A percentile compares a stretch with the other conserved stretches of the same genome.
phyloP scores from a whole-genome alignment of 495 filamentous ascomycete genomes.

The Penicillium cosmopolitanum region DNA sequence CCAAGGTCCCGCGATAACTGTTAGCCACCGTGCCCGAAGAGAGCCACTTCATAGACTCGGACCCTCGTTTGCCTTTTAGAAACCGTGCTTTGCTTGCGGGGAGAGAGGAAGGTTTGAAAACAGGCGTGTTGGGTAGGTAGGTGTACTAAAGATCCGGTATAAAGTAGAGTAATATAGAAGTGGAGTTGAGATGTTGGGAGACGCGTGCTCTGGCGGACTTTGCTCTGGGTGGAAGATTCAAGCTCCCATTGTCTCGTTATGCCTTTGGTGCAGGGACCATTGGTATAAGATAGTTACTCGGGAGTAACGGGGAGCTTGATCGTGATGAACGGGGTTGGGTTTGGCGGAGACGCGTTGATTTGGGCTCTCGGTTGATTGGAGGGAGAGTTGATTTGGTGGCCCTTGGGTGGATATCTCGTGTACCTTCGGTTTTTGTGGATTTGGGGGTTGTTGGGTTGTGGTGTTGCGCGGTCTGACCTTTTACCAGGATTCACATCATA shows the following conservation, averaged over 20 bases:
- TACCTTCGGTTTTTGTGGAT: conserved; percentile 28
- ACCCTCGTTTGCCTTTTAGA: conserved; percentile 16
- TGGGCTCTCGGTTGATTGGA: neutral
- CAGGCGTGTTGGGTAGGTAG: neutral
- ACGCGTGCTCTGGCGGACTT: neutral
- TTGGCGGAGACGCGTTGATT: neutral
- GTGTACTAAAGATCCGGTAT: no score
- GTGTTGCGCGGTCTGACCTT: conserved; percentile 59
- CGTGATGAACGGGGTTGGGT: neutral
- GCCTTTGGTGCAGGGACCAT: no score
- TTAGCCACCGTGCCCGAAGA: neutral
- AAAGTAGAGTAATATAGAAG: no score
- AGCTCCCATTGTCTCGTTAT: no score
- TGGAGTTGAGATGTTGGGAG: neutral
- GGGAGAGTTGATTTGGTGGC: neutral
- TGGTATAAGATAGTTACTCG: neutral
- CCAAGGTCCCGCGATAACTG: conserved; percentile 4
- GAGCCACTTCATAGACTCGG: conserved; percentile 7
- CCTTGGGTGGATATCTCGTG: conserved; percentile 16
- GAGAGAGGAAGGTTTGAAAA: neutral
- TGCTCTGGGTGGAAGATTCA: no score
- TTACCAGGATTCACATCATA: conserved; percentile 65
- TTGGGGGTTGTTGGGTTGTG: conserved; percentile 15
- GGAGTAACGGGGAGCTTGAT: neutral
- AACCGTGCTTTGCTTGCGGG: conserved; percentile 1